Percentiles rank a stretch among this genome's conserved stretches.
Evolutionary conservation across 2,329 filamentous ascomycete genomes (phyloP).

Genomic region (Diaporthe longicolla): DNA sequence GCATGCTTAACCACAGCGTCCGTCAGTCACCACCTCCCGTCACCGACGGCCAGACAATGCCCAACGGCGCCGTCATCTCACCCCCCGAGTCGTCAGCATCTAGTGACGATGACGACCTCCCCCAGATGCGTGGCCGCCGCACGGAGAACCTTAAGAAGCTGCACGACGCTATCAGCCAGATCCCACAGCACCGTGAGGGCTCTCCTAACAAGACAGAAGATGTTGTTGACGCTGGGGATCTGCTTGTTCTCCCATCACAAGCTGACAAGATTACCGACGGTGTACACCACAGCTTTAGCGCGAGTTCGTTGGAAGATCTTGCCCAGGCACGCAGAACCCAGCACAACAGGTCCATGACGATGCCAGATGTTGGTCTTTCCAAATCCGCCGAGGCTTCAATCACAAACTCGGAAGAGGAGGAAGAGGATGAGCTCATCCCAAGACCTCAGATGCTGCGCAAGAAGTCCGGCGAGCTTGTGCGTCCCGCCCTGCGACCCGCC

Average conservation of each 20-base stretch:
- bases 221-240: conserved; percentile 50
- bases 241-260: conserved; percentile 56
- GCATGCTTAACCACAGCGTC: conserved; percentile 70
- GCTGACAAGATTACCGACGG: conserved; percentile 51
- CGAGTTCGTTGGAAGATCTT: conserved; percentile 60
- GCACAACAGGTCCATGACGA: conserved; percentile 70
- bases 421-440: conserved; percentile 68
- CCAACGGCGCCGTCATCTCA: conserved; percentile 87
- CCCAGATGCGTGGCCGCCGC: conserved; percentile 61
- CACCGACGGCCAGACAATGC: conserved; percentile 79
- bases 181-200: conserved; percentile 74
- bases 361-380: conserved; percentile 62
- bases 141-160: conserved; percentile 75
- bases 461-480: conserved; percentile 97
- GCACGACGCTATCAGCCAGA: conserved; percentile 85
- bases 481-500: conserved; percentile 86
- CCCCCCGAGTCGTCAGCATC: conserved; percentile 88
- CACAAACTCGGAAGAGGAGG: conserved; percentile 73
- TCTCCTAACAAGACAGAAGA: conserved; percentile 62
- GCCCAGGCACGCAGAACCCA: conserved; percentile 58
- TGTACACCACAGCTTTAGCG: conserved; percentile 64
- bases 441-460: conserved; percentile 97
- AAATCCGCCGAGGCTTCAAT: conserved; percentile 65
- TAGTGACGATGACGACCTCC: conserved; percentile 83
- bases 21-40: conserved; percentile 88